Evolutionary conservation across 1,139 yeast species (phyloP).

Genomic region (Magnusiomyces tetraspermus): DNA sequence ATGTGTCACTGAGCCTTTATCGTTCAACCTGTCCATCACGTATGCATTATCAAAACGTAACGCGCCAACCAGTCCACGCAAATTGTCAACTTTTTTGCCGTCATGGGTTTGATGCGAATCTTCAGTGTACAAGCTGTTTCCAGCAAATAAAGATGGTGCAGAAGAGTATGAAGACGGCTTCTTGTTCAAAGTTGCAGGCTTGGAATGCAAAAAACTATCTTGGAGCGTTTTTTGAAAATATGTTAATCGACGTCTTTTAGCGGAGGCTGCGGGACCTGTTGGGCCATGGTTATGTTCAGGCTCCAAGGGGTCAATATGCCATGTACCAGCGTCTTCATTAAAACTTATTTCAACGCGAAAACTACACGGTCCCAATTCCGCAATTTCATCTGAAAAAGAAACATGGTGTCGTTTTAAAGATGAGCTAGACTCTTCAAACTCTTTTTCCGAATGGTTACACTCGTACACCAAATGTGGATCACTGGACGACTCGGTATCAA

Average conservation of each 20-base stretch:
- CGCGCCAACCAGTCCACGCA: conserved; percentile 14
- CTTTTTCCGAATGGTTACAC: neutral
- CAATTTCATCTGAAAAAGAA: conserved; percentile 2
- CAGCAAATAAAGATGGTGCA: neutral
- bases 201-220: conserved; percentile 7
- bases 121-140: neutral
- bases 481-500: neutral
- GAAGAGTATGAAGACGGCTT: neutral
- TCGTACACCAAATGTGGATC: neutral
- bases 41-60: conserved; percentile 14
- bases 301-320: conserved; percentile 4
- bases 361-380: conserved; percentile 8
- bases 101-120: neutral
- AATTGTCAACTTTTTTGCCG: conserved; percentile 5
- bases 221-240: conserved; percentile 13
- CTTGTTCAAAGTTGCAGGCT: neutral
- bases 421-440: neutral
- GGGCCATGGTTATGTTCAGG: conserved; percentile 15
- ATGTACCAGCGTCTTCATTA: neutral
- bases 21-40: conserved; percentile 12
- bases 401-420: conserved; percentile 1
- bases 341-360: conserved; percentile 7
- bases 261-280: conserved; percentile 10
- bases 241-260: conserved; percentile 10
- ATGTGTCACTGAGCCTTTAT: conserved; percentile 11